These are phyloP conservation scores for Ogataea chonburiensis DNA, from an alignment of 805 yeast genomes.

Conservation along the genomic window DNA sequence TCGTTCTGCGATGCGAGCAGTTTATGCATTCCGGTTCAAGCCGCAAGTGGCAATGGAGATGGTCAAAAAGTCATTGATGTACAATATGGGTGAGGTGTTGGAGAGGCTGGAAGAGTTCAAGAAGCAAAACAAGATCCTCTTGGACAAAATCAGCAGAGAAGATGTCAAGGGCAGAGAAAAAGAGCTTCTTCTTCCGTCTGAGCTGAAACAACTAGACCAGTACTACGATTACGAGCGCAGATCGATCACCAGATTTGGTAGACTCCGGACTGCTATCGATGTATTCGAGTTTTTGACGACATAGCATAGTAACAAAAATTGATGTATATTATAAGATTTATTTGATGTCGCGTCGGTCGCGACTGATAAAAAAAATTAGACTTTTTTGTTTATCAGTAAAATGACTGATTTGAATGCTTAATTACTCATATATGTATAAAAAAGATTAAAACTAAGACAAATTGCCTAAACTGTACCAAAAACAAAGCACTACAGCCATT, in stretches of 20 bases:
- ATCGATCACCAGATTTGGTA: conserved; percentile 51
- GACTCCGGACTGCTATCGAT: conserved; percentile 59
- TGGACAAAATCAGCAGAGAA: conserved; percentile 81
- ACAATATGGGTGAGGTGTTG: conserved; percentile 52
- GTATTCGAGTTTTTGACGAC: conserved; percentile 34
- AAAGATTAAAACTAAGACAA: background rate
- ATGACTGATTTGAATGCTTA: conserved; percentile 10
- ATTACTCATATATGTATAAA: conserved; percentile 3
- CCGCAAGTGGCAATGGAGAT: conserved; percentile 35
- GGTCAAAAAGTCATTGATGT: conserved; percentile 44
- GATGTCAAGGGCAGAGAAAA: conserved; percentile 85
- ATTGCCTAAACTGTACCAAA: too few relatives aligned
- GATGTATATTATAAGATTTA: conserved; percentile 5
- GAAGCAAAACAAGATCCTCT: conserved; percentile 58
- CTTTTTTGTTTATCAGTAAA: conserved; percentile 10
- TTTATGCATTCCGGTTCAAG: conserved; percentile 69
- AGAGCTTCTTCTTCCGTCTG: conserved; percentile 70
- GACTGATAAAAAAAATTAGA: conserved; percentile 3
- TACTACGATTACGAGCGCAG: conserved; percentile 57
- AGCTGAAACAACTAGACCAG: conserved; percentile 65
- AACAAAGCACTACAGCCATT: too few relatives aligned
- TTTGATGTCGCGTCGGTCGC: too few relatives aligned
- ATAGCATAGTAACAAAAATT: conserved; percentile 4
- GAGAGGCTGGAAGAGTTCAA: conserved; percentile 52
- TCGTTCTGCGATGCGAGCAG: conserved; percentile 86